Percentiles rank a stretch among this genome's conserved stretches.
Evolutionary conservation across 441 rosid species (phyloP).

Genomic region (Populus hybrid): DNA sequence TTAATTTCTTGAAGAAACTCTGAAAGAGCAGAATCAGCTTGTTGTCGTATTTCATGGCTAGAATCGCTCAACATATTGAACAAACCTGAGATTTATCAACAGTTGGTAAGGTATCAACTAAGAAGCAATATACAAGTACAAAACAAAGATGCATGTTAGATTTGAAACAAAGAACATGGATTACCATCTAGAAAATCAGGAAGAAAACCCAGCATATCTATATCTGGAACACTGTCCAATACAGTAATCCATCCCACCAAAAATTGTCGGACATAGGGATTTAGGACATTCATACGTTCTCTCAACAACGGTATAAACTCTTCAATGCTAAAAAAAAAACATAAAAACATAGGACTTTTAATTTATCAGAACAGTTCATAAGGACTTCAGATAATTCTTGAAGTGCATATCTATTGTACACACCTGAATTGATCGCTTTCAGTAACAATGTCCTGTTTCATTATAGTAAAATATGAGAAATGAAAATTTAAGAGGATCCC

Average conservation of each 20-base stretch:
- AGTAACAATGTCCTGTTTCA: constrained; percentile 96
- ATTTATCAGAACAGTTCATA: background rate
- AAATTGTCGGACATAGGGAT: constrained; percentile 97
- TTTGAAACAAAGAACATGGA: constrained; percentile 8
- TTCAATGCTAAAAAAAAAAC: constrained; percentile 73
- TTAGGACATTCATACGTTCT: constrained; percentile 97
- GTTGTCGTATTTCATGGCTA: constrained; percentile 98
- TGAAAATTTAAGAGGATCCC: background rate
- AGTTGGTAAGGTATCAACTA: constrained; percentile 16
- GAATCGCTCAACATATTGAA: constrained; percentile 99
- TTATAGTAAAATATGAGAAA: constrained; percentile 29
- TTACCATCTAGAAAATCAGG: constrained; percentile 99
- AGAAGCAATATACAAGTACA: constrained; percentile 4
- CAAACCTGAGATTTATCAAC: constrained; percentile 57
- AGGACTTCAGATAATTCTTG: background rate
- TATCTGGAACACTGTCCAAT: constrained; percentile 99
- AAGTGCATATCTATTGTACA: constrained; percentile 12
- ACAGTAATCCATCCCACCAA: constrained; percentile 99
- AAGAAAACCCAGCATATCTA: constrained; percentile 99
- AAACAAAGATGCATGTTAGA: constrained; percentile 2
- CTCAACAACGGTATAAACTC: constrained; percentile 95
- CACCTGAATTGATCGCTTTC: constrained; percentile 99
- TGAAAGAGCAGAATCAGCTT: constrained; percentile 99
- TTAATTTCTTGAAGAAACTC: constrained; percentile 99
- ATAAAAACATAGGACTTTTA: constrained; percentile 14